Evolutionary conservation across 257 asterid species (phyloP), one percentile per base, ranked within the genome.

Genomic region (Vinca minor): DNA sequence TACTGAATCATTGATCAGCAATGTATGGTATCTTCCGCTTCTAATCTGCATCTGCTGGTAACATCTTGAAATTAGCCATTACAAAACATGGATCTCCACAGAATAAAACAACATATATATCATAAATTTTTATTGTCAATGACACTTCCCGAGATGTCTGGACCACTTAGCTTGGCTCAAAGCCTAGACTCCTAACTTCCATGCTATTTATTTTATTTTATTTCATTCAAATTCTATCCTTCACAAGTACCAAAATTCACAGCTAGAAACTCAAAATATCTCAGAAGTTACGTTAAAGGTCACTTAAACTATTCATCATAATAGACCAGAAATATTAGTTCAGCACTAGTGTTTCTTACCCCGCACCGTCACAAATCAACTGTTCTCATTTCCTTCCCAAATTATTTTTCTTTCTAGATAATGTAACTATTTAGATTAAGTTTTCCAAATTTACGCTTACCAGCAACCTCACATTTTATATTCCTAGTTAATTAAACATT

Each of bases 11-110:
- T 78, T 79, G 77, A 88, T 80, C 84, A 88, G 79, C 85, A 88
- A 72, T 1, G 93, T 86, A 74, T 88, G 96, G 78, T 84, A 86
- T 71, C 87, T 81, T 69, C 96, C 96, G 20, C 89, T 82, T 75
- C 78, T 88, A 58, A 88, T 86, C 80, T 88, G 95, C 96, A 86
- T 86, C 95, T 88, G 95, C 70, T 57, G 59, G 72, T 39, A 58
- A 66, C 67, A 25, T 46, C n/a, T 34, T 39, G 28, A 62, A 69
- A 66, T 84, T 69, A 83, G 71, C 54, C 47, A 60, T n/a, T 48
- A 59, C 11, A 45, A 42, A 21, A 64, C 57, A 42, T 4, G 35
- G 11, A 68, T 28, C 35, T 54, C 31, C 55, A 14, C 65, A 52
- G 17, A 5, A 59, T 48, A 7, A 32, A 49, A n/a, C 32, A 20